These are phyloP conservation scores for Calonectria henricotiae DNA, from an alignment of 2,329 filamentous ascomycete species.

Conservation along the genomic window DNA sequence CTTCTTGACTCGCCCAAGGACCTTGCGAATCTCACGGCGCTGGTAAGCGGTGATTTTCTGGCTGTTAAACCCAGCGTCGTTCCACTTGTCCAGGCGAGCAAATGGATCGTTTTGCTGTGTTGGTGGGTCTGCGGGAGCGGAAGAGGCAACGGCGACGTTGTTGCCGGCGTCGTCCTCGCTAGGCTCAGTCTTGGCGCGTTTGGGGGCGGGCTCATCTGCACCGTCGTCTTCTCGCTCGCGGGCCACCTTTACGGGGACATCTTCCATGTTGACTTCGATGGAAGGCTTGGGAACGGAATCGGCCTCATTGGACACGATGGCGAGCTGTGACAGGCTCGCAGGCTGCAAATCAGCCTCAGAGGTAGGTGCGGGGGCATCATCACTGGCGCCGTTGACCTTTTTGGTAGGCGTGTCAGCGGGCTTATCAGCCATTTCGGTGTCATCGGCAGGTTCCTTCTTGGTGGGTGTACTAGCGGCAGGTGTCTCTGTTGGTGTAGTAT, in stretches of 20 bases:
- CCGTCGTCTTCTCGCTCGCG: conserved; percentile 85
- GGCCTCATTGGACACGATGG: conserved; percentile 58
- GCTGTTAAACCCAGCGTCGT: conserved; percentile 62
- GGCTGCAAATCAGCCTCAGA: conserved; percentile 59
- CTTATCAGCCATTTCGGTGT: conserved; percentile 47
- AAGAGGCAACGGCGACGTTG: conserved; percentile 33
- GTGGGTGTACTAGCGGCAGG: conserved; percentile 13
- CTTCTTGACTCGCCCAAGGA: conserved; percentile 85
- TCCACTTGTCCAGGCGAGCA: conserved; percentile 59
- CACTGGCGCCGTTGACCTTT: conserved; percentile 42
- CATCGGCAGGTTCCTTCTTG: conserved; percentile 46
- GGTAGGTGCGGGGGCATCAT: conserved; percentile 42
- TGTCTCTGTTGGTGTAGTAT: conserved; percentile 39
- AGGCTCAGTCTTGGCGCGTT: conserved; percentile 83
- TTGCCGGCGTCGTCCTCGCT: conserved; percentile 60
- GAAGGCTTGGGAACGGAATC: conserved; percentile 52
- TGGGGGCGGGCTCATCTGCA: conserved; percentile 78
- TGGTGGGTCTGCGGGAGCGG: conserved; percentile 46
- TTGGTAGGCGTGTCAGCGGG: conserved; percentile 22
- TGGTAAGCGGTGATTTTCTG: conserved; percentile 73
- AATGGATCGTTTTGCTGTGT: conserved; percentile 49
- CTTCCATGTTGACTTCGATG: conserved; percentile 69
- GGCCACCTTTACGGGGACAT: conserved; percentile 73
- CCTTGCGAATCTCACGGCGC: conserved; percentile 75
- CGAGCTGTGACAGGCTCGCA: conserved; percentile 60